Evolutionary conservation across 148 eudicot species (phyloP).

Genomic region (Linanthus parryae): DNA sequence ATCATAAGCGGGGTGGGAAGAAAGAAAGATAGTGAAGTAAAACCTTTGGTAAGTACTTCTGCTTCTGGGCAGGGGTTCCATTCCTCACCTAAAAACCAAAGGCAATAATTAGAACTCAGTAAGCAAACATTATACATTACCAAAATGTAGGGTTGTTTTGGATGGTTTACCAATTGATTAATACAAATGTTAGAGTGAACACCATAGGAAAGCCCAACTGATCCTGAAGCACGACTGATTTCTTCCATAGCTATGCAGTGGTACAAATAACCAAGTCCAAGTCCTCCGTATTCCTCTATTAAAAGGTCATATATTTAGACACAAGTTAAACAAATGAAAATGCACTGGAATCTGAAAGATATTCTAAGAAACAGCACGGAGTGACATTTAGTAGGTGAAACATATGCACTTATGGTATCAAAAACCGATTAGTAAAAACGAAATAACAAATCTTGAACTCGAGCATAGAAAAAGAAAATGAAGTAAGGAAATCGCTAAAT

Average conservation of each 20-base stretch:
- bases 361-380: too few species aligned
- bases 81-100: slow-evolving; percentile 69
- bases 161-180: slow-evolving; percentile 77
- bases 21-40: slow-evolving; percentile 1
- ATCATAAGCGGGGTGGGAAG: neutral
- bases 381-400: too few species aligned
- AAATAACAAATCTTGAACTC: neutral
- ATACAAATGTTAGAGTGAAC: slow-evolving; percentile 96
- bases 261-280: slow-evolving; percentile 94
- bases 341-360: too few species aligned
- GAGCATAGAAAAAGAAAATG: neutral
- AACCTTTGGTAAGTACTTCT: slow-evolving; percentile 96
- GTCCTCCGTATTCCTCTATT: slow-evolving; percentile 98
- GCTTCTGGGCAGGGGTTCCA: slow-evolving; percentile 77
- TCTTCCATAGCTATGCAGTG: slow-evolving; percentile 99
- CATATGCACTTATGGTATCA: too few species aligned
- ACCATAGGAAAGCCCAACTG: slow-evolving; percentile 93
- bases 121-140: neutral
- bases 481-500: too few species aligned
- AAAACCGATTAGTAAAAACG: too few species aligned
- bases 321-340: too few species aligned
- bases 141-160: neutral
- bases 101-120: slow-evolving; percentile 5
- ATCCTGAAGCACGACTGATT: slow-evolving; percentile 96
- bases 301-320: slow-evolving; percentile 14